Conservation (phyloP, 1,139 yeast species). For the Suhomyces terraborum region DNA sequence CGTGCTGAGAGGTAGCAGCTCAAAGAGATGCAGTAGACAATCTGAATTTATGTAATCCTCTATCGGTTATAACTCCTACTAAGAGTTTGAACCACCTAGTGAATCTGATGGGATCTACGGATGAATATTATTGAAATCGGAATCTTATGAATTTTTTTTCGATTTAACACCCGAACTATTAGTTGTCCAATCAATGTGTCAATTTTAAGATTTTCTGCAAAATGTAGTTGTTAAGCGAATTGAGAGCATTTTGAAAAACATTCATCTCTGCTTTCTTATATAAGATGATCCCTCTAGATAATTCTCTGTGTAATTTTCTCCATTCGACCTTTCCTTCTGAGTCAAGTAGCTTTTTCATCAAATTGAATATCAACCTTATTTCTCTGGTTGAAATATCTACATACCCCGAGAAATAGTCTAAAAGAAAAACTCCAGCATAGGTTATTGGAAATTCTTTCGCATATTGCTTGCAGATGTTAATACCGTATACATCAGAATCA, state of each 20-base stretch:
- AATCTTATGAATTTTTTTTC: too few relatives aligned
- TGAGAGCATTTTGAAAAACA: slow-evolving; percentile 20
- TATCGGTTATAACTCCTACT: too few relatives aligned
- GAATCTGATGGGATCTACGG: too few relatives aligned
- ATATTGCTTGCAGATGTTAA: slow-evolving; percentile 51
- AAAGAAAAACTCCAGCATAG: slow-evolving; percentile 34
- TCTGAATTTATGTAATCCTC: too few relatives aligned
- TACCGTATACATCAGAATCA: slow-evolving; percentile 71
- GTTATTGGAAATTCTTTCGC: slow-evolving; percentile 10
- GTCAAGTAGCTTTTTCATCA: slow-evolving; percentile 21
- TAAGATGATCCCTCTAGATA: slow-evolving; percentile 55
- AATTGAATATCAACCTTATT: slow-evolving; percentile 30
- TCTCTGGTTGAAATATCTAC: slow-evolving; percentile 38
- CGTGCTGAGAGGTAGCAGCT: background rate
- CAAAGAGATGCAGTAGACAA: background rate
- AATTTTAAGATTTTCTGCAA: slow-evolving; percentile 12
- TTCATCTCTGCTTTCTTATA: slow-evolving; percentile 65
- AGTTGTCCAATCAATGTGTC: background rate
- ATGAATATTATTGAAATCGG: too few relatives aligned
- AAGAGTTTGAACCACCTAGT: too few relatives aligned
- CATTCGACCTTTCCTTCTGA: slow-evolving; percentile 6
- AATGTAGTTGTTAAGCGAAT: slow-evolving; percentile 16
- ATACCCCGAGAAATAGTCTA: slow-evolving; percentile 43
- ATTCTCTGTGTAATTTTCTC: slow-evolving; percentile 36
- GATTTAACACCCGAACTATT: too few relatives aligned